Evolutionary conservation across 305 asterid species (phyloP).

Genomic region (Caryopteris hybrid): DNA sequence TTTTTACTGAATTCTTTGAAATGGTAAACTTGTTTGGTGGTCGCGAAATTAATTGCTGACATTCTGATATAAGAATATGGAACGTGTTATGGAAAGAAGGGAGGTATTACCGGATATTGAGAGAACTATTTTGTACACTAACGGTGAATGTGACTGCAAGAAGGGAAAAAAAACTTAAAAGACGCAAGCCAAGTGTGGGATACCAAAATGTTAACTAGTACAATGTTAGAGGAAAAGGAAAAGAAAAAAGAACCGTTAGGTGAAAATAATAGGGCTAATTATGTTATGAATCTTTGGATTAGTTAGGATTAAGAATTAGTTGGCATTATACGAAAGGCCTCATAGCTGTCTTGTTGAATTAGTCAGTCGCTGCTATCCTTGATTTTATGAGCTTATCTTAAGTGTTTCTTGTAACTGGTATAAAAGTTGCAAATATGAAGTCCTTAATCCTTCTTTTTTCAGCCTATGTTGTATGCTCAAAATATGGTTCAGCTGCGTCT

Average conservation of each 20-base stretch:
- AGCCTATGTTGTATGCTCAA: background rate
- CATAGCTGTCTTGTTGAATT: background rate
- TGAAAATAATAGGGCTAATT: background rate
- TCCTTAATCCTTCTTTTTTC: background rate
- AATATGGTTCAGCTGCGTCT: background rate
- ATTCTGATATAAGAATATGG: background rate
- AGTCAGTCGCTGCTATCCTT: background rate
- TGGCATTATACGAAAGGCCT: background rate
- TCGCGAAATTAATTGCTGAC: background rate
- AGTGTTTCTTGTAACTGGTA: background rate
- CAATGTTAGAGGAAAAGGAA: background rate
- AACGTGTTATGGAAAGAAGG: background rate
- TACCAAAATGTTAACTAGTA: no score
- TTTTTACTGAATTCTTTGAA: background rate
- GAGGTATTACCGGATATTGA: background rate
- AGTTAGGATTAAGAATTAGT: background rate
- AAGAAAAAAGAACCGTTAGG: no score
- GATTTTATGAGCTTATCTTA: background rate
- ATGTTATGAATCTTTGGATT: background rate
- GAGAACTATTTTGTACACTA: background rate
- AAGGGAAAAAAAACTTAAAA: no score
- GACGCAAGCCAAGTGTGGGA: no score
- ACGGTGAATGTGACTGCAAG: no score
- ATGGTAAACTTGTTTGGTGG: background rate
- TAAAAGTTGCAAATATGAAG: background rate